Percentiles rank a stretch among this genome's conserved stretches.
Conservation (phyloP, 2,329 filamentous ascomycete species). For the Alternaria gaisen region DNA sequence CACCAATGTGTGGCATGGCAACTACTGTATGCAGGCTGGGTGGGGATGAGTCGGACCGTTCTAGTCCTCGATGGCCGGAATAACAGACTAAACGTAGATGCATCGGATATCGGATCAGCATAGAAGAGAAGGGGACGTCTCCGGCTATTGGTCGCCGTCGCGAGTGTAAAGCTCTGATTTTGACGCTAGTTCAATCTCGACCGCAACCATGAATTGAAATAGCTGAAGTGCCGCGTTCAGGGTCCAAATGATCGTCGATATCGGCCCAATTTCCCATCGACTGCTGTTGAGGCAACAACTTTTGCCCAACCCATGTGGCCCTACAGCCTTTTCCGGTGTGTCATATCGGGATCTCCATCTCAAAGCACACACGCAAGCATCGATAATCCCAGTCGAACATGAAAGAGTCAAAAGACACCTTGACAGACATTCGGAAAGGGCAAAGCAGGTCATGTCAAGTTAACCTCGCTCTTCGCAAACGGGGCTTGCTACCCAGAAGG, state of each 20-base stretch:
- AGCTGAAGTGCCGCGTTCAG: neutral
- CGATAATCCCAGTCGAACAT: neutral
- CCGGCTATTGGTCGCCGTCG: constrained; percentile 6
- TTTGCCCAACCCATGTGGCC: neutral
- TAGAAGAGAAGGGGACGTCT: constrained; percentile 5
- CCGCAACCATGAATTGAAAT: neutral
- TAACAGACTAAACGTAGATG: constrained; percentile 9
- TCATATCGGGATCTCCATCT: neutral
- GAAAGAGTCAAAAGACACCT: neutral
- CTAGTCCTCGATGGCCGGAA: constrained; percentile 4
- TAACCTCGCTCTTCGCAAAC: neutral
- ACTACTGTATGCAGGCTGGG: neutral
- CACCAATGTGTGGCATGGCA: constrained; percentile 7
- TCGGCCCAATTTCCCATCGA: neutral
- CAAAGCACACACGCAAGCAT: neutral
- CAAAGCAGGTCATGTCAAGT: neutral
- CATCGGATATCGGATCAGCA: constrained; percentile 1
- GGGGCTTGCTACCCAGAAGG: neutral
- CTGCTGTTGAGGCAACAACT: neutral
- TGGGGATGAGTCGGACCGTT: constrained; percentile 2
- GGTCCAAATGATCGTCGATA: neutral
- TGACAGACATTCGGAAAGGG: neutral
- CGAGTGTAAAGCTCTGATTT: constrained; percentile 10
- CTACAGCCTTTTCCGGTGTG: neutral
- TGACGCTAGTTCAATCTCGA: constrained; percentile 18